Evolutionary conservation across 208 protist genomes (phyloP).

Genomic region (Borovskyia barvae): DNA sequence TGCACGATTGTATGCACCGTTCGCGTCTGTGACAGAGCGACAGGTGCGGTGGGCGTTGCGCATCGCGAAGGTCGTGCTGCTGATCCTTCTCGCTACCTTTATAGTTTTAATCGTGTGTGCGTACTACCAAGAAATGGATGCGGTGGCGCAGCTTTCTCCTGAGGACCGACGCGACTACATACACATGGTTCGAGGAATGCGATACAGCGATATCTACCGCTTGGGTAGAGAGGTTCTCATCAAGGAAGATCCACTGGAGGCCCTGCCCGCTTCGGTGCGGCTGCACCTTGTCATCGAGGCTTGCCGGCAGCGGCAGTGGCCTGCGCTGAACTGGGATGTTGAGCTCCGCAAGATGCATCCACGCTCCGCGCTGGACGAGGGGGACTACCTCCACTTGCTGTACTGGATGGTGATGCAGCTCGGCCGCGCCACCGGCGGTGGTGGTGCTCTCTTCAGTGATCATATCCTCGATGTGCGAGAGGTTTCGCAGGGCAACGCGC

Average conservation of each 20-base stretch:
- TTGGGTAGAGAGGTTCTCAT: slow-evolving; percentile 43
- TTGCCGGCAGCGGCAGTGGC: slow-evolving; percentile 46
- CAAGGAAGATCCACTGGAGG: slow-evolving; percentile 65
- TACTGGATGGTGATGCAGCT: slow-evolving; percentile 65
- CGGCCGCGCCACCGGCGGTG: slow-evolving; percentile 35
- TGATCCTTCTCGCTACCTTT: slow-evolving; percentile 1
- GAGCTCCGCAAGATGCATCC: slow-evolving; percentile 54
- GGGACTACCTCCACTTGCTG: slow-evolving; percentile 51
- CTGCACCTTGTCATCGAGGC: slow-evolving; percentile 67
- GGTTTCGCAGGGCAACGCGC: slow-evolving; percentile 2
- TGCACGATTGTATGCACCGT: slow-evolving; percentile 40
- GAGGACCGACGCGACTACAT: slow-evolving; percentile 68
- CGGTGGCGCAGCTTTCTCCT: slow-evolving; percentile 39
- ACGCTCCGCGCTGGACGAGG: slow-evolving; percentile 31
- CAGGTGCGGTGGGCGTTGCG: slow-evolving; percentile 48
- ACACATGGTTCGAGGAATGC: slow-evolving; percentile 66
- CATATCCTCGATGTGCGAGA: slow-evolving; percentile 31
- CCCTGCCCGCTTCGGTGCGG: slow-evolving; percentile 48
- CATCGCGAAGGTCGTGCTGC: slow-evolving; percentile 22
- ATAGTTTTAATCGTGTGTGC: slow-evolving; percentile 19
- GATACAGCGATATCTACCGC: slow-evolving; percentile 62
- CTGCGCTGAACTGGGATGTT: slow-evolving; percentile 56
- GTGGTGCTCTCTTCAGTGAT: slow-evolving; percentile 49
- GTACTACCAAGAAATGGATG: slow-evolving; percentile 58
- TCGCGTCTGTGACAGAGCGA: slow-evolving; percentile 43